phyloP scores from a whole-genome alignment of 1,284 basidiomycete species.

The Ceratobasidium sp. region DNA sequence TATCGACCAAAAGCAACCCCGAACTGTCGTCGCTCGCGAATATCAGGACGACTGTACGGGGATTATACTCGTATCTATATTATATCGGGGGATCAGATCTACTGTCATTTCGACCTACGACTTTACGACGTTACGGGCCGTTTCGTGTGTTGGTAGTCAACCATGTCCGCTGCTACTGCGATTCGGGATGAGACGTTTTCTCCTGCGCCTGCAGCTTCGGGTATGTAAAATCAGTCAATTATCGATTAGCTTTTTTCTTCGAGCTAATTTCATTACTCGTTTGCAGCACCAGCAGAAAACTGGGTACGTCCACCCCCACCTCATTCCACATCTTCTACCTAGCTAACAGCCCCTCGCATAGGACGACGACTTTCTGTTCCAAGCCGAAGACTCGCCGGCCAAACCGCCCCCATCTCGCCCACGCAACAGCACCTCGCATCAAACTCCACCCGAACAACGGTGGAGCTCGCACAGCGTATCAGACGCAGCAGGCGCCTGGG shows the following conservation, averaged over 20 bases:
- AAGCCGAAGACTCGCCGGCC: conserved; percentile 35
- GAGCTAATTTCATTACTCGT: not conserved
- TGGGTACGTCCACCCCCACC: conserved; percentile 4
- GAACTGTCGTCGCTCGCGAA: not conserved
- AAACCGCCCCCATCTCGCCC: conserved; percentile 24
- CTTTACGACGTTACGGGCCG: not conserved
- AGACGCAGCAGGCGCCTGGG: conserved; percentile 17
- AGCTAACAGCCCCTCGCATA: not conserved
- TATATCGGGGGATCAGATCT: not conserved
- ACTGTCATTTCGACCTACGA: conserved; percentile 4
- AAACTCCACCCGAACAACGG: not conserved
- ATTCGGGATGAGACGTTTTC: conserved; percentile 15
- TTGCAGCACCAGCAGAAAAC: conserved; percentile 25
- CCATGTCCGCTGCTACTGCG: conserved; percentile 31
- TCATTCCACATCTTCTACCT: not conserved
- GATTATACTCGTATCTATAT: not conserved
- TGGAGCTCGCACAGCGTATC: conserved; percentile 30
- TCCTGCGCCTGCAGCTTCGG: not conserved
- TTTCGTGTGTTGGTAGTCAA: not conserved
- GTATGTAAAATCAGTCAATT: not conserved
- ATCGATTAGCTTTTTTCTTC: not conserved
- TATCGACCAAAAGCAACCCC: not conserved
- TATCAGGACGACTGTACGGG: not conserved
- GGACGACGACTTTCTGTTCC: conserved; percentile 41
- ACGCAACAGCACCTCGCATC: not conserved